A percentile compares a stretch with the other conserved stretches of the same genome.
Conservation (phyloP, 176 grass and related monocot genomes). For the Eragrostis curvula region DNA sequence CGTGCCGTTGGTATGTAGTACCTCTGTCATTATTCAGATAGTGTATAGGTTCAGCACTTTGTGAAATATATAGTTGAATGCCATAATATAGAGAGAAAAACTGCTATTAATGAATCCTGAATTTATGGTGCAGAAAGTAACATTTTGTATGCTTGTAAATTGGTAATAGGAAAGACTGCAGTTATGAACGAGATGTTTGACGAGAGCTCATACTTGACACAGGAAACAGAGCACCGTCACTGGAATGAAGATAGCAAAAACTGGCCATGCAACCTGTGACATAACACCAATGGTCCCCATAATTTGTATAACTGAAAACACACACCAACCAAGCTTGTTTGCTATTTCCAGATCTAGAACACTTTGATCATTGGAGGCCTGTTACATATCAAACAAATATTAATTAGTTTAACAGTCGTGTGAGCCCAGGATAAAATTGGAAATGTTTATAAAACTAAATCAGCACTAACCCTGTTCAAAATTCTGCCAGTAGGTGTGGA, state of each 20-base stretch:
- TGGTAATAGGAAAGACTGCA: neutral
- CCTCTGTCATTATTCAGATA: conserved; percentile 58
- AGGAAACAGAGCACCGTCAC: conserved; percentile 70
- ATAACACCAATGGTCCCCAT: conserved; percentile 85
- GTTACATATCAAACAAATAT: conserved; percentile 15
- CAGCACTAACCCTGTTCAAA: conserved; percentile 81
- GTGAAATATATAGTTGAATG: neutral
- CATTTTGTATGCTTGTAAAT: neutral
- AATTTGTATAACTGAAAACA: conserved; percentile 87
- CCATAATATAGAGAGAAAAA: conserved; percentile 26
- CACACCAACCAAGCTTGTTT: conserved; percentile 76
- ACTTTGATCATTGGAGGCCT: conserved; percentile 94
- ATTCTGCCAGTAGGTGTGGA: conserved; percentile 96
- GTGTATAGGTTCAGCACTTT: conserved; percentile 39
- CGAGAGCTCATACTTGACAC: conserved; percentile 72
- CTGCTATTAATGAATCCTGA: conserved; percentile 1
- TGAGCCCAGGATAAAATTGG: neutral
- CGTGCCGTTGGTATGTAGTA: conserved; percentile 94
- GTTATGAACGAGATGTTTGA: conserved; percentile 7
- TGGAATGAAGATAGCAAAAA: conserved; percentile 92
- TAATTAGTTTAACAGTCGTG: conserved; percentile 22
- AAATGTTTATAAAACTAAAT: conserved; percentile 26
- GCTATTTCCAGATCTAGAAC: conserved; percentile 85
- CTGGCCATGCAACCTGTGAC: conserved; percentile 98
- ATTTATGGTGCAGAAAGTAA: neutral